Evolutionary conservation across 2,329 filamentous ascomycete species (phyloP).

Genomic region (Decorospora gaudefroyi): DNA sequence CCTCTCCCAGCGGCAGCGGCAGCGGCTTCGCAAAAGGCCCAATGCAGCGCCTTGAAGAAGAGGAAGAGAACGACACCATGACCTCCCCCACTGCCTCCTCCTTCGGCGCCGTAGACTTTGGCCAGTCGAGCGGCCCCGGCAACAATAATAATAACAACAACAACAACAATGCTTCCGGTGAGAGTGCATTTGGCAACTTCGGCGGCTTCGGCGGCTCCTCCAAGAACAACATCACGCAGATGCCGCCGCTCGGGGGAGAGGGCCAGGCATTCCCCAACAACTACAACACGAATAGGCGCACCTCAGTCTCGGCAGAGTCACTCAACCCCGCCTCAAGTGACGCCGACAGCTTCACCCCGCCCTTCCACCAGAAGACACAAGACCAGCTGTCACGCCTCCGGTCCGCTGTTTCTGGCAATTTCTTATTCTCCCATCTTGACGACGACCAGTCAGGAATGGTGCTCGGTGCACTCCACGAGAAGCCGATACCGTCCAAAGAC

Average conservation of each 20-base stretch:
- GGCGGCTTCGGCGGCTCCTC: constrained; percentile 40
- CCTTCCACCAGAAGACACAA: constrained; percentile 77
- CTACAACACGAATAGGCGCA: constrained; percentile 91
- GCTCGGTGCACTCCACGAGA: constrained; percentile 88
- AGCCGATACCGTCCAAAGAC: constrained; percentile 89
- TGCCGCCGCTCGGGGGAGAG: constrained; percentile 54
- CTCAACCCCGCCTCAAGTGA: constrained; percentile 83
- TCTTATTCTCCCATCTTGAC: constrained; percentile 91
- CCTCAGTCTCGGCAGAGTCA: constrained; percentile 95
- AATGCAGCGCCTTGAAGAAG: constrained; percentile 72
- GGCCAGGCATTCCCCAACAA: constrained; percentile 81
- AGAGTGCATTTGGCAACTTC: constrained; percentile 48
- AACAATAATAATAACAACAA: constrained; percentile 39
- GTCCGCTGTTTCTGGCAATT: constrained; percentile 83
- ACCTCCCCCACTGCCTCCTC: constrained; percentile 69
- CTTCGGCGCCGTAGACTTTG: constrained; percentile 51
- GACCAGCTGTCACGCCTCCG: constrained; percentile 82
- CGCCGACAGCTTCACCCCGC: constrained; percentile 88
- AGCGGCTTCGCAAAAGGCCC: constrained; percentile 52
- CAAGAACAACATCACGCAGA: constrained; percentile 47
- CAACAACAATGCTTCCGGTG: constrained; percentile 49
- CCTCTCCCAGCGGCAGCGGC: constrained; percentile 43
- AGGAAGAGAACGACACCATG: constrained; percentile 78
- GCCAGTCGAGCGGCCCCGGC: constrained; percentile 41
- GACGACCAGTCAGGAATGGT: constrained; percentile 90